These are phyloP conservation scores for Aspergillus tubingensis DNA, from an alignment of 2,329 filamentous ascomycete genomes.

Conservation along the genomic window DNA sequence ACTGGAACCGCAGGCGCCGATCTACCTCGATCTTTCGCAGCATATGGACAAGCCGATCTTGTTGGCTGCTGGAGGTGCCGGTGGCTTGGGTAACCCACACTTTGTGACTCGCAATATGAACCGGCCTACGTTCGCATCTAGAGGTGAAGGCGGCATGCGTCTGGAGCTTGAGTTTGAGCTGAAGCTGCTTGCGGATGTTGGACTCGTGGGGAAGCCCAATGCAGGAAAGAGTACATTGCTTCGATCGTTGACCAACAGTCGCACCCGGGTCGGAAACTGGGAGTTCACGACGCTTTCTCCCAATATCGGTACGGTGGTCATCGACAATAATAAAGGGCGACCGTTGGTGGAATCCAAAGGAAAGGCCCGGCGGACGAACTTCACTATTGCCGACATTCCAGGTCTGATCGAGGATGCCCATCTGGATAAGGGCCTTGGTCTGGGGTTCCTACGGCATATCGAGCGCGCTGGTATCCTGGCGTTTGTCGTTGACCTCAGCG, in stretches of 20 bases:
- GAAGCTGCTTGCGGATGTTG: slow-evolving; percentile 92
- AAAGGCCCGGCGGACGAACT: slow-evolving; percentile 68
- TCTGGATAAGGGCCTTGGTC: slow-evolving; percentile 84
- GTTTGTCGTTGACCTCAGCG: slow-evolving; percentile 85
- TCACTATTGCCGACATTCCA: slow-evolving; percentile 94
- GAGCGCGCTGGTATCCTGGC: slow-evolving; percentile 90
- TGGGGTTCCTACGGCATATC: slow-evolving; percentile 90
- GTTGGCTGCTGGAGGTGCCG: slow-evolving; percentile 82
- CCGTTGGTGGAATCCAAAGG: slow-evolving; percentile 57
- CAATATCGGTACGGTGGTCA: slow-evolving; percentile 91
- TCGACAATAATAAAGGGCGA: slow-evolving; percentile 81
- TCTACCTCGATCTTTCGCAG: slow-evolving; percentile 71
- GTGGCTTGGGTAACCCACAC: slow-evolving; percentile 90
- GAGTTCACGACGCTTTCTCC: slow-evolving; percentile 94
- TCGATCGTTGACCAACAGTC: slow-evolving; percentile 81
- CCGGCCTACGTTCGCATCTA: slow-evolving; percentile 83
- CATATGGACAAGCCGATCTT: slow-evolving; percentile 83
- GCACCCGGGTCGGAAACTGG: slow-evolving; percentile 89
- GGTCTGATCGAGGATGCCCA: slow-evolving; percentile 91
- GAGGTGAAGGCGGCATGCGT: slow-evolving; percentile 75
- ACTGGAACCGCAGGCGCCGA: slow-evolving; percentile 70
- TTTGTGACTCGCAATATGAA: slow-evolving; percentile 76
- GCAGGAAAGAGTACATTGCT: slow-evolving; percentile 94
- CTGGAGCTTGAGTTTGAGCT: slow-evolving; percentile 85
- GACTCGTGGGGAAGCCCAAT: slow-evolving; percentile 91